Evolutionary conservation across 176 grass and related monocot species (phyloP).

Genomic region (Raddia distichophylla): DNA sequence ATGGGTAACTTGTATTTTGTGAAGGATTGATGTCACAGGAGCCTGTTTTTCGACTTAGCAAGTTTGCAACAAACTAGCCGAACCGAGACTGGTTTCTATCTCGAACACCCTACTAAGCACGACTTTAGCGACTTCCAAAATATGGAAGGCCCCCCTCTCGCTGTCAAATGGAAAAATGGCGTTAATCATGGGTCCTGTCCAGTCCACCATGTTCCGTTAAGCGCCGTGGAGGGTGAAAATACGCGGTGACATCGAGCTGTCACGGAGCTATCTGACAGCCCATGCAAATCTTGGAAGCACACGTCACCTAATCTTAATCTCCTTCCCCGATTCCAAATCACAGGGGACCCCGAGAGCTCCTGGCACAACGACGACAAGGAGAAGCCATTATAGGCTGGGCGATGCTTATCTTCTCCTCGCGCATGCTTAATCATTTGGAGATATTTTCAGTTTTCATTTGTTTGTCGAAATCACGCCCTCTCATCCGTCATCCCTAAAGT

Average conservation of each 20-base stretch:
- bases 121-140: too few relatives aligned
- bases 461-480: background rate
- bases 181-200: background rate
- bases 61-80: too few relatives aligned
- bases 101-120: too few relatives aligned
- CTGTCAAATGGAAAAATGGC: background rate
- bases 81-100: too few relatives aligned
- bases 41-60: too few relatives aligned
- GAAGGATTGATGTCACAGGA: too few relatives aligned
- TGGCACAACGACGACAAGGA: background rate
- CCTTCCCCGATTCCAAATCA: background rate
- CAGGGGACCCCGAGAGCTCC: background rate
- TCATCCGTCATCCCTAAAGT: background rate
- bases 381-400: background rate
- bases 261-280: constrained; percentile 29
- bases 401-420: background rate
- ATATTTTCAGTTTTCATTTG: background rate
- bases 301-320: background rate
- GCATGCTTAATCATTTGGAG: background rate
- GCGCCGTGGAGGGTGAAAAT: too few relatives aligned
- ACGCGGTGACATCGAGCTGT: constrained; percentile 36
- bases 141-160: too few relatives aligned
- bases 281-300: constrained; percentile 42
- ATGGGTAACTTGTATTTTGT: too few relatives aligned
- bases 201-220: background rate